phyloP scores from a whole-genome alignment of 1,139 yeast species.

The Pichia sp. region DNA sequence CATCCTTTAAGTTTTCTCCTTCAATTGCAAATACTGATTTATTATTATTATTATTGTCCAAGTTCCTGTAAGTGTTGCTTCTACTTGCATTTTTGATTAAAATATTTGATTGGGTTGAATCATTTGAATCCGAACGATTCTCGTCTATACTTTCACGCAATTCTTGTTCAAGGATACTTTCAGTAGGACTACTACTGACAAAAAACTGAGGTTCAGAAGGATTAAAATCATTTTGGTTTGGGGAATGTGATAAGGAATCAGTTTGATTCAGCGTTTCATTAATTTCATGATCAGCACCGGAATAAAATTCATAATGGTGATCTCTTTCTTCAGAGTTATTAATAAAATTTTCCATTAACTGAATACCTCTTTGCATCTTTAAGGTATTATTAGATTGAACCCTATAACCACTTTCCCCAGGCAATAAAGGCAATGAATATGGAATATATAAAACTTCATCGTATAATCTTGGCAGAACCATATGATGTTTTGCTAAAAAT shows the following conservation, averaged over 20 bases:
- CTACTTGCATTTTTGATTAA: background rate
- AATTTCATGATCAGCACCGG: conserved; percentile 46
- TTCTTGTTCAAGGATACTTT: conserved; percentile 24
- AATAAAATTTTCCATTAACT: conserved; percentile 67
- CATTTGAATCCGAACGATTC: conserved; percentile 9
- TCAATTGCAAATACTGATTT: background rate
- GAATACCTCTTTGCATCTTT: conserved; percentile 55
- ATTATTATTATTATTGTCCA: background rate
- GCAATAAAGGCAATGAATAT: conserved; percentile 76
- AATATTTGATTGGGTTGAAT: conserved; percentile 1
- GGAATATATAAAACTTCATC: conserved; percentile 92
- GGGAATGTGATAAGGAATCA: conserved; percentile 14
- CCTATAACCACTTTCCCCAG: conserved; percentile 81
- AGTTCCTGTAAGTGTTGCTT: background rate
- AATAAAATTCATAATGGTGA: conserved; percentile 84
- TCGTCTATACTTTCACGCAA: conserved; percentile 12
- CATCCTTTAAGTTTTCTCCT: background rate
- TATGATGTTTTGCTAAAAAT: conserved; percentile 64
- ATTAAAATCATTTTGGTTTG: conserved; percentile 37
- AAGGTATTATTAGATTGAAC: conserved; percentile 74
- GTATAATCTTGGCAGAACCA: conserved; percentile 76
- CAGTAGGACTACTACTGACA: conserved; percentile 32
- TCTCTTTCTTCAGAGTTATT: conserved; percentile 79
- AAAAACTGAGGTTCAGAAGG: conserved; percentile 66
- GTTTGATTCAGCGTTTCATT: conserved; percentile 7